These are phyloP conservation scores for Saccharomyces paradoxus DNA, from an alignment of 805 yeast species.

Conservation along the genomic window DNA sequence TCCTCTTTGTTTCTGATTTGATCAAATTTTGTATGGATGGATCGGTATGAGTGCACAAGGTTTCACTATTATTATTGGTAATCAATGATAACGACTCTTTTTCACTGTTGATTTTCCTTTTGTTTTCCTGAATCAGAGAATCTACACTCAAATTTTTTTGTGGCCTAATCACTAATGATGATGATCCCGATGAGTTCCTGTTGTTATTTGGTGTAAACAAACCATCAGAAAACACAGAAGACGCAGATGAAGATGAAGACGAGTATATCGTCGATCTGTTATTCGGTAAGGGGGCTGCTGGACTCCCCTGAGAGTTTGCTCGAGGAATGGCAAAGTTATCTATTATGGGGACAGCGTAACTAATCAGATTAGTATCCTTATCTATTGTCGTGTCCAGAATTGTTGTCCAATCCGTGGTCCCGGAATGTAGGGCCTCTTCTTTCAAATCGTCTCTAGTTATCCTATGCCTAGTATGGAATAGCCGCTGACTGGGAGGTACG, in stretches of 20 bases:
- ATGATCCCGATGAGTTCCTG: neutral
- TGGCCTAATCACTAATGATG: conserved; percentile 4
- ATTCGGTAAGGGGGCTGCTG: neutral
- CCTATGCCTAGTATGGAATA: conserved; percentile 13
- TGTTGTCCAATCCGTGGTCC: conserved; percentile 9
- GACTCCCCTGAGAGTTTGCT: neutral
- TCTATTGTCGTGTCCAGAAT: conserved; percentile 11
- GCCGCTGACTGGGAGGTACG: conserved; percentile 12
- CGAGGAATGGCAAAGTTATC: conserved; percentile 2
- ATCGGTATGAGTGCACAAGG: neutral
- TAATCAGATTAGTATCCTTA: conserved; percentile 6
- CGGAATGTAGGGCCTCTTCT: neutral
- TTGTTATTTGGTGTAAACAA: neutral
- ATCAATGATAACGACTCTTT: conserved; percentile 6
- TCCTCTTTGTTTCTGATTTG: conserved; percentile 4
- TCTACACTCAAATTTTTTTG: conserved; percentile 14
- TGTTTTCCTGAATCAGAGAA: conserved; percentile 14
- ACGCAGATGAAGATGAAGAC: conserved; percentile 2
- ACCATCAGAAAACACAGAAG: neutral
- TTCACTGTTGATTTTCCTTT: conserved; percentile 10
- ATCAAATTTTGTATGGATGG: neutral
- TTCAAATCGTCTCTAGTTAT: conserved; percentile 11
- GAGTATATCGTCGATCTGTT: conserved; percentile 4
- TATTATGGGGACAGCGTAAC: conserved; percentile 12
- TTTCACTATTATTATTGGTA: neutral